Conservation (phyloP, 345 rosid species). For the Gossypium mustelinum region DNA sequence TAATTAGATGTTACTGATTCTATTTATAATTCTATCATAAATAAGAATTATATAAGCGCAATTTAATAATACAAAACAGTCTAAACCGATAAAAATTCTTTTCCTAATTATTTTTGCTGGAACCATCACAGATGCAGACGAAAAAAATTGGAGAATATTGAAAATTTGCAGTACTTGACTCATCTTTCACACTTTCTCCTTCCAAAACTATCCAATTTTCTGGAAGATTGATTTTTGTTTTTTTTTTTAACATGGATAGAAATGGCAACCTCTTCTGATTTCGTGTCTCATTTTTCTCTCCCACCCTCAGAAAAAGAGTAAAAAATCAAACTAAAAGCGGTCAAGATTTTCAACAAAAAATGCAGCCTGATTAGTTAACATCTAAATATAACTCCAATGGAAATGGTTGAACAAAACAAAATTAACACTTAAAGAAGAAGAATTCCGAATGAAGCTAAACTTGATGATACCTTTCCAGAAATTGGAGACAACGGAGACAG, state of each 20-base stretch:
- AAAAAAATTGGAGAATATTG: not conserved
- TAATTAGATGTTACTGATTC: not conserved
- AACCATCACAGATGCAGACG: not conserved
- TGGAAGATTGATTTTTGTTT: not conserved
- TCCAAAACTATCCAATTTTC: not conserved
- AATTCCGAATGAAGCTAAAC: not conserved
- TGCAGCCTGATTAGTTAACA: not conserved
- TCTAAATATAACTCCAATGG: not conserved
- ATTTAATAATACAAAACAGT: not conserved
- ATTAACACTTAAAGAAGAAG: not conserved
- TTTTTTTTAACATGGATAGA: not conserved
- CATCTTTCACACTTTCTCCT: not conserved
- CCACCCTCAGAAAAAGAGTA: not conserved
- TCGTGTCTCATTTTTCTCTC: not conserved
- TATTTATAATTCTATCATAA: not conserved
- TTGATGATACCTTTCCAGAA: conserved; percentile 80
- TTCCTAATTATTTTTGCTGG: not conserved
- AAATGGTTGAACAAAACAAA: not conserved
- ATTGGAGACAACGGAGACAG: conserved; percentile 63
- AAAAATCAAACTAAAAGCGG: not conserved
- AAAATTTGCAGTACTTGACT: not conserved
- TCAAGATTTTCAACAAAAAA: not conserved
- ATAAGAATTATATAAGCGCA: not conserved
- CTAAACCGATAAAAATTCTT: conserved; percentile 1
- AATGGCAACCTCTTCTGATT: not conserved